Evolutionary conservation across 2,329 filamentous ascomycete species (phyloP).

Genomic region (Phialophora verrucosa): DNA sequence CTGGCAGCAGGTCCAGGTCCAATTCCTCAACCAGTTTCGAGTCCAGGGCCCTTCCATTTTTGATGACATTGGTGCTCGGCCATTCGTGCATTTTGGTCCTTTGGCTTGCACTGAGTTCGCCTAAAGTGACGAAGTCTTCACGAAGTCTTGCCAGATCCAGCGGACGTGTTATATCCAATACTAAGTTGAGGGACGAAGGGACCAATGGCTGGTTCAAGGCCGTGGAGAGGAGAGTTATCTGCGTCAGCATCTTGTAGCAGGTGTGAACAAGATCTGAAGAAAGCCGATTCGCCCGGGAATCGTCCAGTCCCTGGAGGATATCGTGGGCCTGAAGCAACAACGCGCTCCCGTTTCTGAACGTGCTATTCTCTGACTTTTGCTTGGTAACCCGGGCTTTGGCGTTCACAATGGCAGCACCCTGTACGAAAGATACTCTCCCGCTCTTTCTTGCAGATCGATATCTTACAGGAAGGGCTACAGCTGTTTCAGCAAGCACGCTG

Average conservation of each 20-base stretch:
- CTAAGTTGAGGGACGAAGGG: slow-evolving; percentile 32
- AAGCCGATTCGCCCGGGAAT: slow-evolving; percentile 17
- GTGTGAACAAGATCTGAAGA: slow-evolving; percentile 34
- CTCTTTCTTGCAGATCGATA: slow-evolving; percentile 59
- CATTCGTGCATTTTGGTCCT: slow-evolving; percentile 21
- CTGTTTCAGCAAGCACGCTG: slow-evolving; percentile 89
- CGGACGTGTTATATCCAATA: slow-evolving; percentile 31
- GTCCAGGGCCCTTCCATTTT: slow-evolving; percentile 1
- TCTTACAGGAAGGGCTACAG: slow-evolving; percentile 77
- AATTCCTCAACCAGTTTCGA: slow-evolving; percentile 65
- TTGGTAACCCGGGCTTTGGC: slow-evolving; percentile 1
- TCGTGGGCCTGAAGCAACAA: slow-evolving; percentile 31
- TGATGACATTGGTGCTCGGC: slow-evolving; percentile 12
- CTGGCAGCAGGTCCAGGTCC: slow-evolving; percentile 84
- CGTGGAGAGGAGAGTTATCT: slow-evolving; percentile 37
- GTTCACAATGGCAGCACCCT: not conserved
- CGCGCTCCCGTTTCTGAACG: slow-evolving; percentile 20
- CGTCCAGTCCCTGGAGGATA: slow-evolving; percentile 20
- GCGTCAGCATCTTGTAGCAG: slow-evolving; percentile 31
- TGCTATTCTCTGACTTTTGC: slow-evolving; percentile 3
- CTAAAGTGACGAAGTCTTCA: slow-evolving; percentile 26
- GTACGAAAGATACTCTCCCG: slow-evolving; percentile 37
- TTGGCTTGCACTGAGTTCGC: slow-evolving; percentile 26
- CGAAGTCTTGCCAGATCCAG: slow-evolving; percentile 31
- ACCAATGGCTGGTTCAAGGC: slow-evolving; percentile 33